Conservation (phyloP, 352 stramenopile genomes). For the Phytopythium aichiense region DNA sequence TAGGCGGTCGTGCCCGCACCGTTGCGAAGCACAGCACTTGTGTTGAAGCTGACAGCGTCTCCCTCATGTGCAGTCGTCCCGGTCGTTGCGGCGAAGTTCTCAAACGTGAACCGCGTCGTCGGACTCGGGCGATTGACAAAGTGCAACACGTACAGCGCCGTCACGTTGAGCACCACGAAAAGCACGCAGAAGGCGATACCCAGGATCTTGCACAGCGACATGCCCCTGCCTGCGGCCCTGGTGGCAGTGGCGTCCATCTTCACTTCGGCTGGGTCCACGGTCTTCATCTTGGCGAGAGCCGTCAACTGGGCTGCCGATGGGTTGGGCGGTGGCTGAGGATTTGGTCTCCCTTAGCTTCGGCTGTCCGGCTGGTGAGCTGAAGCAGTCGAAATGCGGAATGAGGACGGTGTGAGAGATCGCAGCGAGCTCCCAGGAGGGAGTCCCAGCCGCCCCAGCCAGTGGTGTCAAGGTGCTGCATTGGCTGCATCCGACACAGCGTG, state of each 20-base stretch:
- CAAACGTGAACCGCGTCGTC: conserved; percentile 38
- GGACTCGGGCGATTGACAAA: conserved; percentile 45
- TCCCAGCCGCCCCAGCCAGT: not conserved
- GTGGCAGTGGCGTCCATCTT: conserved; percentile 26
- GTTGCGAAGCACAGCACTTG: conserved; percentile 30
- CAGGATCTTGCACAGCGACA: conserved; percentile 12
- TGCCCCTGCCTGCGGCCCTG: conserved; percentile 1
- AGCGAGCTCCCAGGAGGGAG: too few relatives aligned
- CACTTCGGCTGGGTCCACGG: conserved; percentile 40
- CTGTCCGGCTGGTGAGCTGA: conserved; percentile 14
- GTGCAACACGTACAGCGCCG: conserved; percentile 58
- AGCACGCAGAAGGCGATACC: conserved; percentile 34
- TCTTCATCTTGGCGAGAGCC: conserved; percentile 19
- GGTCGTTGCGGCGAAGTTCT: conserved; percentile 18
- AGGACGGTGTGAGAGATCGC: conserved; percentile 1
- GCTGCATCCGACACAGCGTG: not conserved
- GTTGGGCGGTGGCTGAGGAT: not conserved
- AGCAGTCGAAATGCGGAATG: conserved; percentile 20
- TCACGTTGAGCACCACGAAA: conserved; percentile 59
- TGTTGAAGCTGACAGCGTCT: conserved; percentile 37
- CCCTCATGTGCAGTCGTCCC: conserved; percentile 16
- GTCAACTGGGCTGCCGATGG: conserved; percentile 1
- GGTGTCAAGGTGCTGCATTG: not conserved
- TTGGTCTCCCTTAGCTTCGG: not conserved
- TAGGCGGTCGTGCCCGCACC: conserved; percentile 70